These are phyloP conservation scores for Globisporangium orthogonon DNA, from an alignment of 352 stramenopile genomes.

Conservation along the genomic window DNA sequence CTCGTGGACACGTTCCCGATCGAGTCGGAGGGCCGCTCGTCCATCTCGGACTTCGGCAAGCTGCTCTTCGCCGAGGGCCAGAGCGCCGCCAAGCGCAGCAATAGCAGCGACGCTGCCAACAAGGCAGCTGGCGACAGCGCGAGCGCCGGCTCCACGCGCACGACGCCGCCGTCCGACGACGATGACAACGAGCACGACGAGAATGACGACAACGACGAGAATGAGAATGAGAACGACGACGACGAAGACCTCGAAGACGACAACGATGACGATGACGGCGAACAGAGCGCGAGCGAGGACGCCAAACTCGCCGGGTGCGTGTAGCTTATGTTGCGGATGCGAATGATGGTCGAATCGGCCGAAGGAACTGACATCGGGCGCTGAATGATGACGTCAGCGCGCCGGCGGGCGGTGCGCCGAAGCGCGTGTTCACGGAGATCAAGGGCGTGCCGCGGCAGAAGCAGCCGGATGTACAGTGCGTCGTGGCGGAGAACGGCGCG, in stretches of 20 bases:
- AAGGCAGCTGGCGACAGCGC: constrained; percentile 1
- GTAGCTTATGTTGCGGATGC: no score
- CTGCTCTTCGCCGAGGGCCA: constrained; percentile 78
- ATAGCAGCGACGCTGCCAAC: neutral
- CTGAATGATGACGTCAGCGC: neutral
- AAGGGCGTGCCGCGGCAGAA: constrained; percentile 79
- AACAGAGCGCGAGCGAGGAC: constrained; percentile 6
- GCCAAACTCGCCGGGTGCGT: constrained; percentile 15
- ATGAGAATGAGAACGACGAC: constrained; percentile 14
- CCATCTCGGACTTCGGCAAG: constrained; percentile 86
- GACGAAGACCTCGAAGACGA: constrained; percentile 5
- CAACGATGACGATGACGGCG: constrained; percentile 13
- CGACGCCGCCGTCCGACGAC: constrained; percentile 7
- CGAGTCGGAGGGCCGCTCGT: constrained; percentile 62
- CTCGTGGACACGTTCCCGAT: constrained; percentile 79
- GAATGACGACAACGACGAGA: constrained; percentile 4
- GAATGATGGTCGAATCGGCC: no score
- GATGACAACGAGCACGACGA: constrained; percentile 15
- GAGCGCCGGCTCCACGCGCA: constrained; percentile 1
- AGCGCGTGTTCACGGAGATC: constrained; percentile 81
- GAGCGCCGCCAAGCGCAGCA: constrained; percentile 3
- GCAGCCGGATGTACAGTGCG: constrained; percentile 60
- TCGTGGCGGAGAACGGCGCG: constrained; percentile 30
- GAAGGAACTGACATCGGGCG: no score
- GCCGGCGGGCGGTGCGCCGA: constrained; percentile 25